Evolutionary conservation across 2,329 filamentous ascomycete genomes (phyloP), one percentile per base, ranked within the genome.

Genomic region (Fusarium sp.): DNA sequence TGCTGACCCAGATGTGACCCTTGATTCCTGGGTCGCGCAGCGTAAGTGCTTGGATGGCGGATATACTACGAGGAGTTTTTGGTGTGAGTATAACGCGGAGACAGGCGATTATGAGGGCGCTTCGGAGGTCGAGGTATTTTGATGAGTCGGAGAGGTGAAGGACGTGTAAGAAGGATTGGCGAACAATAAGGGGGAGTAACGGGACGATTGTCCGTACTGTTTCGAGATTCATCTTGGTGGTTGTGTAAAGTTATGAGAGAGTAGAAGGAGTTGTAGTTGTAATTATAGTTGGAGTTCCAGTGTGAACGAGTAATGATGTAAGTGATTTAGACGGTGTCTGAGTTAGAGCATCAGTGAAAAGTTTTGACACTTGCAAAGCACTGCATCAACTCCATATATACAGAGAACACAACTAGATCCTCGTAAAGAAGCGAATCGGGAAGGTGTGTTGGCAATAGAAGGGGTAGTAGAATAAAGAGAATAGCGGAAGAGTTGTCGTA

Each of bases 1-100:
- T 91, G 74, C 90, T 91, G 25, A 97, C 85, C 95, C 95, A 98
- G 70, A 96, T 89, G 46, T 87, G 88, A 6, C 94, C 94, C 77
- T 93, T 94, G 76, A 97, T 83, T 1, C 88, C 89, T 0, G 87
- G 87, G 57, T 92, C 91, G 61, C 84, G 88, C 46, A 87, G 81
- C 2, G 88, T 87, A n/a, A 88, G 73, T 44, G 81, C 83, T 79
- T 98, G 95, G 9, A 87, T 81, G 65, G 89, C 86, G 1, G 86
- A 83, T 25, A 97, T 81, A 27, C 88, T 83, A 14, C 73, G 77
- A 0, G 85, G 83, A 18, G 80, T 81, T 3, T 80, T 79, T 5
- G 83, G 81, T 16, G 79, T 70, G 25, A 93, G 78, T 58, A 94
- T 83, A 1, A 87, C 87, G 22, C 93, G 90, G n/a, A 97, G 79